Conservation (phyloP, 768 basidiomycete species). For the Amanita inopinata region DNA sequence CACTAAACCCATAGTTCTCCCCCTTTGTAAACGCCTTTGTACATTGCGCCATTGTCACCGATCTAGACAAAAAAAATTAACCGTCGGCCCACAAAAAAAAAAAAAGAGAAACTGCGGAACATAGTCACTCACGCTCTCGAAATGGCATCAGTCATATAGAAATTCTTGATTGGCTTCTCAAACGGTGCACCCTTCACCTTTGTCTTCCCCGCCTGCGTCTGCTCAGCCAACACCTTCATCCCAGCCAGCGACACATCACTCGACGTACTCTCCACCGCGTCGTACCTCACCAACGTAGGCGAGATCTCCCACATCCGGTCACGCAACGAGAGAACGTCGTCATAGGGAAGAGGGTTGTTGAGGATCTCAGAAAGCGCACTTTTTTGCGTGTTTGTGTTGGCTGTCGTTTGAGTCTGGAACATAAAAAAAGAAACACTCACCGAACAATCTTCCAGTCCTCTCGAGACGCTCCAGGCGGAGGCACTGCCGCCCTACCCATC, state of each 20-base stretch:
- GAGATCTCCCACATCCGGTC: constrained; percentile 97
- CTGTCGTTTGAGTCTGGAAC: neutral
- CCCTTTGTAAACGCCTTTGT: constrained; percentile 78
- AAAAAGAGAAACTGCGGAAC: neutral
- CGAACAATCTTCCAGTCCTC: constrained; percentile 98
- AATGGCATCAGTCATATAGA: constrained; percentile 95
- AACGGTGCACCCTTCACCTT: constrained; percentile 55
- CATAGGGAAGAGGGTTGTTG: constrained; percentile 79
- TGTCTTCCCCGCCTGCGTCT: constrained; percentile 33
- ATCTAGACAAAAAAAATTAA: constrained; percentile 30
- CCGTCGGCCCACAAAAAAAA: constrained; percentile 1
- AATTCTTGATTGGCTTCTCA: constrained; percentile 79
- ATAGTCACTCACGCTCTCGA: constrained; percentile 79
- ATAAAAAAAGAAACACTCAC: constrained; percentile 27
- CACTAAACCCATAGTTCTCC: constrained; percentile 50
- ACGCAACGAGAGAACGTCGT: constrained; percentile 72
- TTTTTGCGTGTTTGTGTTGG: too few species aligned
- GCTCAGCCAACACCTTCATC: constrained; percentile 43
- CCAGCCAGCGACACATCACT: constrained; percentile 62
- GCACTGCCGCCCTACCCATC: constrained; percentile 83
- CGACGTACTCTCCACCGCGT: constrained; percentile 69
- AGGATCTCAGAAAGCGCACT: constrained; percentile 87
- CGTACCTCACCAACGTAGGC: constrained; percentile 82
- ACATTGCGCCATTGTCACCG: constrained; percentile 96
- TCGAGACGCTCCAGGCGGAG: constrained; percentile 87